Percentiles rank a stretch among this genome's conserved stretches.
These are phyloP conservation scores for Castanea mollissima DNA, from an alignment of 306 rosid species.

Conservation along the genomic window DNA sequence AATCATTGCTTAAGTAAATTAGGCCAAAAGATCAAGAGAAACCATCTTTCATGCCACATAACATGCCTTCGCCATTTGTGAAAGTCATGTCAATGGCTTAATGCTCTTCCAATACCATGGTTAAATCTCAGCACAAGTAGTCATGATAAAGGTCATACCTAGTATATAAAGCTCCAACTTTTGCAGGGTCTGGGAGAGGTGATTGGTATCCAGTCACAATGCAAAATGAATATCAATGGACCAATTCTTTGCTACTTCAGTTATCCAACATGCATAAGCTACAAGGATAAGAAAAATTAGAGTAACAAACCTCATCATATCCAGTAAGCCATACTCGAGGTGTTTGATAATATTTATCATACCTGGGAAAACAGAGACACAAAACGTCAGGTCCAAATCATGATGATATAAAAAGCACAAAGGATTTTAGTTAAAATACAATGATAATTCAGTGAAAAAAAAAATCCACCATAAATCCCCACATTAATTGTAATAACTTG, in stretches of 20 bases:
- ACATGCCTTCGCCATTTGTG: neutral
- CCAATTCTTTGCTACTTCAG: neutral
- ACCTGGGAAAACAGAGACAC: slow-evolving; percentile 43
- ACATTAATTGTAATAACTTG: too few species aligned
- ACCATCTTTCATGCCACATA: neutral
- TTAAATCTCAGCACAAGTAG: neutral
- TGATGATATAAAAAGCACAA: slow-evolving; percentile 44
- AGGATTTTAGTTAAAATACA: neutral
- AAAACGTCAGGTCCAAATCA: slow-evolving; percentile 96
- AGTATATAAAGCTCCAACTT: too few species aligned
- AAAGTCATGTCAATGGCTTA: neutral
- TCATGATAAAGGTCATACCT: too few species aligned
- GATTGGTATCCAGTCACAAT: neutral
- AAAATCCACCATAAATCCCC: too few species aligned
- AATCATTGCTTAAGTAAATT: neutral
- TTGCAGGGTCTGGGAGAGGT: too few species aligned
- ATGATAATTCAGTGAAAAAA: neutral
- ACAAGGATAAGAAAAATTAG: slow-evolving; percentile 10
- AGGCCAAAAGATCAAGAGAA: neutral
- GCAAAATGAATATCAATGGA: neutral
- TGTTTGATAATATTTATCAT: slow-evolving; percentile 95
- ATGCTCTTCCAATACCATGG: neutral
- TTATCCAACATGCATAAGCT: neutral
- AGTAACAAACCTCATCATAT: slow-evolving; percentile 81
- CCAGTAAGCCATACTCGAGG: slow-evolving; percentile 99